Conservation (phyloP, 495 filamentous ascomycete genomes). For the Neurospora sp. region DNA sequence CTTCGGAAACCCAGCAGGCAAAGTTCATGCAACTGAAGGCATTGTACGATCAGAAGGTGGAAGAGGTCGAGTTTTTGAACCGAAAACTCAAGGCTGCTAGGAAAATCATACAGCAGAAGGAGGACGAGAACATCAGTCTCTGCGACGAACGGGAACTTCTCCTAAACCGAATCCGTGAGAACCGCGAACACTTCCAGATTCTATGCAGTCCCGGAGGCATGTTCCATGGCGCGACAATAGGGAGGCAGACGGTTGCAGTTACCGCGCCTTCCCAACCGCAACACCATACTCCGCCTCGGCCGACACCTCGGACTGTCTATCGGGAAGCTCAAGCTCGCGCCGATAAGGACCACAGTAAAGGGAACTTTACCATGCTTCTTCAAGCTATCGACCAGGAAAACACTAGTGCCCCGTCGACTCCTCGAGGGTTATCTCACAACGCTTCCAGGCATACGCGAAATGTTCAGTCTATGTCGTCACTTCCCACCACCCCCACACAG, state of each 20-base stretch:
- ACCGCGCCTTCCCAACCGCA: constrained; percentile 41
- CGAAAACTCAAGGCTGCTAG: constrained; percentile 62
- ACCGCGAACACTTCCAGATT: constrained; percentile 69
- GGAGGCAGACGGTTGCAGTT: constrained; percentile 16
- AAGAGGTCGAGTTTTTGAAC: constrained; percentile 52
- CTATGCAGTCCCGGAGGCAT: constrained; percentile 49
- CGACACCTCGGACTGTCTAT: constrained; percentile 34
- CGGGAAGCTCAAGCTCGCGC: constrained; percentile 26
- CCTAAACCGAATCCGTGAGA: constrained; percentile 75
- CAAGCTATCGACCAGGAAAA: constrained; percentile 62
- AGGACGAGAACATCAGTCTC: constrained; percentile 55
- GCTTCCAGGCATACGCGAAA: constrained; percentile 53
- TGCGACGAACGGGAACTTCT: constrained; percentile 64
- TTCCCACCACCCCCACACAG: constrained; percentile 62
- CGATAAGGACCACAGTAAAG: constrained; percentile 28
- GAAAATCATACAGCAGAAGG: constrained; percentile 56
- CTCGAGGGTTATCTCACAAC: constrained; percentile 36
- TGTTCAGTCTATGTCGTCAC: constrained; percentile 67
- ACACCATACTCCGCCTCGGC: constrained; percentile 35
- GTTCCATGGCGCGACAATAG: constrained; percentile 29
- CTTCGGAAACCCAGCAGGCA: constrained; percentile 29
- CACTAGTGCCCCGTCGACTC: constrained; percentile 57
- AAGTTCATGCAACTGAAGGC: constrained; percentile 39
- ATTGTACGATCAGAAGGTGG: constrained; percentile 48
- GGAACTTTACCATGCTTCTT: constrained; percentile 64